These are phyloP conservation scores for Mrakia blollopis DNA, from an alignment of 768 basidiomycete genomes.

Conservation along the genomic window DNA sequence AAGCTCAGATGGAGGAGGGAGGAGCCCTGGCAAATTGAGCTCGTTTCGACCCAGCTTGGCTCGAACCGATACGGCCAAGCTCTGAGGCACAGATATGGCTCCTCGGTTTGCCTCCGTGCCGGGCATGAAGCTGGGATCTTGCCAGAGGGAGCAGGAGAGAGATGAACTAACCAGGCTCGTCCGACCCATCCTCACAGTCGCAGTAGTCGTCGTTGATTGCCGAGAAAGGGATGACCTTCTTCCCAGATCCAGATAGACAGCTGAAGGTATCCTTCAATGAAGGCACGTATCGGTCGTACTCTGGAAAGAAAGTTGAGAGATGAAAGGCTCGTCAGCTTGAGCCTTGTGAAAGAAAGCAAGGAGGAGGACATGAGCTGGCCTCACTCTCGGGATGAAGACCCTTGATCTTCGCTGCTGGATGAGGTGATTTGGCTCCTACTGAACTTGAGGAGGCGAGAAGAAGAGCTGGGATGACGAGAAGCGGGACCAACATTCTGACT, in stretches of 20 bases:
- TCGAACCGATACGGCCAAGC: background rate
- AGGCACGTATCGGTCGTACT: slow-evolving; percentile 25
- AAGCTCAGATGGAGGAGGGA: background rate
- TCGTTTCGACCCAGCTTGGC: background rate
- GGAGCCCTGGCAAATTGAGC: background rate
- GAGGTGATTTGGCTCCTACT: background rate
- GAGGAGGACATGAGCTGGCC: background rate
- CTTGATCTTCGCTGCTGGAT: slow-evolving; percentile 23
- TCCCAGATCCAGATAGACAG: slow-evolving; percentile 66
- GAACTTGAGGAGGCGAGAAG: background rate
- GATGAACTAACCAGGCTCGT: slow-evolving; percentile 69
- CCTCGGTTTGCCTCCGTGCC: background rate
- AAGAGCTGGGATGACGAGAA: background rate
- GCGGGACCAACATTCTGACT: background rate
- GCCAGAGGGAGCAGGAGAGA: background rate
- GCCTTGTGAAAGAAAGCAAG: background rate
- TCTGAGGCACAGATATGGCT: background rate
- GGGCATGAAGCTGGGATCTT: background rate
- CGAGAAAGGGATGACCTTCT: slow-evolving; percentile 67
- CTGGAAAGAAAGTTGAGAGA: background rate
- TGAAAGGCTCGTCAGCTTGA: background rate
- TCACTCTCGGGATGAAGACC: slow-evolving; percentile 28
- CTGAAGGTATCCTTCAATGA: slow-evolving; percentile 55
- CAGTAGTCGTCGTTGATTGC: slow-evolving; percentile 92
- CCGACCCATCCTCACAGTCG: slow-evolving; percentile 90